Evolutionary conservation across 768 basidiomycete species (phyloP).

Genomic region (Phlebiopsis gigantea): DNA sequence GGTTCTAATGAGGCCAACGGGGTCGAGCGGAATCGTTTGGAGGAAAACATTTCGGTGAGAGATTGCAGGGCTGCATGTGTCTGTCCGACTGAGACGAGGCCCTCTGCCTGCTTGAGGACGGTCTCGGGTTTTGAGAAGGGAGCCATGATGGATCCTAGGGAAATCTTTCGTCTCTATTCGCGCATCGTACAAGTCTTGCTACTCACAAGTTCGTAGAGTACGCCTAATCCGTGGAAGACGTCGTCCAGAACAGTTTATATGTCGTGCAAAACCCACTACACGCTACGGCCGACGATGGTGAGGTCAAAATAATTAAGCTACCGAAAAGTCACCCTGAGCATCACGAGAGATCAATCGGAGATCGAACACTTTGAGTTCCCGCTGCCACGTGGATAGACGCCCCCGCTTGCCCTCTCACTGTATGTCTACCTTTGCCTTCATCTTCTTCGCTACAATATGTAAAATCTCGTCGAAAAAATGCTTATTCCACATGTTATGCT

Average conservation of each 20-base stretch:
- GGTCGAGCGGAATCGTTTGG: conserved; percentile 91
- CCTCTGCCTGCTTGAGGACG: conserved; percentile 89
- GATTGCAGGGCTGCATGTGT: conserved; percentile 86
- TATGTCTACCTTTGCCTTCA: too few species aligned
- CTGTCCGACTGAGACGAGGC: conserved; percentile 89
- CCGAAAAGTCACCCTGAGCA: background rate
- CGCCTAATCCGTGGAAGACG: background rate
- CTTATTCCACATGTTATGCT: too few species aligned
- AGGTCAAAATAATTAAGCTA: background rate
- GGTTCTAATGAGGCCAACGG: conserved; percentile 87
- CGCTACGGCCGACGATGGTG: background rate
- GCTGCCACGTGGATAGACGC: background rate
- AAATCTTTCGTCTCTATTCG: background rate
- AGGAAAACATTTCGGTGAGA: conserved; percentile 86
- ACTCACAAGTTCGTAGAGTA: background rate
- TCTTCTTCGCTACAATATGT: too few species aligned
- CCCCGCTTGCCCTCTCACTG: too few species aligned
- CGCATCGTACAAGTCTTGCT: background rate
- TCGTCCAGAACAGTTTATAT: background rate
- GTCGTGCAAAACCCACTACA: background rate
- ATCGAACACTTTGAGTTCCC: background rate
- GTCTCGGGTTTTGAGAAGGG: conserved; percentile 90
- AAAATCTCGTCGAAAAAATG: too few species aligned
- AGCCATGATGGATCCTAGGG: conserved; percentile 50
- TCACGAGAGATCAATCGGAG: background rate